Evolutionary conservation across 164 flowering plant genomes (phyloP).

Genomic region (Chimonanthus praecox): DNA sequence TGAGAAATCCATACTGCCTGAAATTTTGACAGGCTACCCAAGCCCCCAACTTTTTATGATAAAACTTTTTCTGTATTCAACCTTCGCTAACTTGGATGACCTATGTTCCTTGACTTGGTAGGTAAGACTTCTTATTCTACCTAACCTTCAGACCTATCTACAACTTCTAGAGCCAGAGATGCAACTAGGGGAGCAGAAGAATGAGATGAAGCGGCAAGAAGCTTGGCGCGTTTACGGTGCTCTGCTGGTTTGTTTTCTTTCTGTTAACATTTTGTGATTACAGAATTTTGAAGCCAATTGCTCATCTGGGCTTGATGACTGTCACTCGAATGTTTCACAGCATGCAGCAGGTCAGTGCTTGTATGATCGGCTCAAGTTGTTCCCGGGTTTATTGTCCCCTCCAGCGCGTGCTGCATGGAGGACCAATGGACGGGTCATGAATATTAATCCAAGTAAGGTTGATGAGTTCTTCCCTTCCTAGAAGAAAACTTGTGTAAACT

Average conservation of each 20-base stretch:
- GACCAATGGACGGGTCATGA: constrained; percentile 36
- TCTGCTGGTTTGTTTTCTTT: constrained; percentile 49
- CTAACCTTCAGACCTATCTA: constrained; percentile 86
- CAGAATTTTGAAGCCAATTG: neutral
- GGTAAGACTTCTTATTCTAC: constrained; percentile 81
- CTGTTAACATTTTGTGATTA: neutral
- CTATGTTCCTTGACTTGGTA: constrained; percentile 9
- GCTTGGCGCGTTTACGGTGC: constrained; percentile 97
- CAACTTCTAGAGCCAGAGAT: constrained; percentile 76
- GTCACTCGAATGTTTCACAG: constrained; percentile 29
- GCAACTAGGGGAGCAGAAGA: constrained; percentile 74
- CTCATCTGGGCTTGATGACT: neutral
- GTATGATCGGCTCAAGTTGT: constrained; percentile 56
- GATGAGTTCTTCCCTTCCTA: neutral
- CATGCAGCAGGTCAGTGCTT: constrained; percentile 77
- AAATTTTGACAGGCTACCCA: neutral
- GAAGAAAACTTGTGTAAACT: neutral
- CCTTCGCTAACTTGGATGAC: neutral
- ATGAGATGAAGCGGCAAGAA: constrained; percentile 82
- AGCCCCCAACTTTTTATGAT: neutral
- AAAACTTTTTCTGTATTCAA: neutral
- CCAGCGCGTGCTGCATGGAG: constrained; percentile 43
- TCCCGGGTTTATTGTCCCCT: constrained; percentile 45
- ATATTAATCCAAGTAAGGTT: constrained; percentile 46
- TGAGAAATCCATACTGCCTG: neutral